phyloP scores from a whole-genome alignment of 176 grass and related monocot species.

The Zea mays region Zm-B73-REFERENCE-NAM-5.0 NC_050100.1:210866001-210866500 shows the following conservation, averaged over 20 bases:
- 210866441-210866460: conserved; percentile 78
- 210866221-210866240: conserved; percentile 50
- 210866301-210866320: no score
- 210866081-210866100: conserved; percentile 66
- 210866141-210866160: neutral
- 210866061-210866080: conserved; percentile 65
- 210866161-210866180: neutral
- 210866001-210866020: conserved; percentile 63
- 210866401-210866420: conserved; percentile 74
- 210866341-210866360: no score
- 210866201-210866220: conserved; percentile 15
- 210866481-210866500: conserved; percentile 86
- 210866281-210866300: no score
- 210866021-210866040: conserved; percentile 65
- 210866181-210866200: neutral
- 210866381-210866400: conserved; percentile 67
- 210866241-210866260: no score
- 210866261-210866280: no score
- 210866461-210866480: conserved; percentile 66
- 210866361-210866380: no score
- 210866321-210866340: no score
- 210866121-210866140: conserved; percentile 64
- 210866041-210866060: conserved; percentile 83
- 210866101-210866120: conserved; percentile 81
- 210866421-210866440: conserved; percentile 62